Conservation (phyloP, 2,329 filamentous ascomycete species). For the Lachnellula arida region DNA sequence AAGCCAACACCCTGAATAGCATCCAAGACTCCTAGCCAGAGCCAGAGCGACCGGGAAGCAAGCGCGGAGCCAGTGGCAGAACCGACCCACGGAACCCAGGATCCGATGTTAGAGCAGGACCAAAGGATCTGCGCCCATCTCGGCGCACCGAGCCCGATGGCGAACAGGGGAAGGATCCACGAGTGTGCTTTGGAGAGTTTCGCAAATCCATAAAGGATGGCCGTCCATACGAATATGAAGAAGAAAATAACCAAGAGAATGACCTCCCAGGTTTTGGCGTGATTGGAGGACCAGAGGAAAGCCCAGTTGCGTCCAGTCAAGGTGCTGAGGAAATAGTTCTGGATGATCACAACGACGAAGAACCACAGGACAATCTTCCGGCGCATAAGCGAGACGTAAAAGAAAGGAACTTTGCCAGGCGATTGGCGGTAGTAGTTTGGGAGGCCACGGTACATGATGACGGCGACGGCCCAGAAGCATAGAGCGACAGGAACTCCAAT, state of each 20-base stretch:
- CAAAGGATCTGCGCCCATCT: constrained; percentile 66
- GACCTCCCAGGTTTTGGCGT: constrained; percentile 52
- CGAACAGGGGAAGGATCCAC: constrained; percentile 64
- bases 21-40: constrained; percentile 64
- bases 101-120: constrained; percentile 55
- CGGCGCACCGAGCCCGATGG: constrained; percentile 60
- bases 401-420: constrained; percentile 59
- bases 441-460: constrained; percentile 54
- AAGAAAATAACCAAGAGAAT: constrained; percentile 51
- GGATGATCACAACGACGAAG: constrained; percentile 57
- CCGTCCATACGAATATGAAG: constrained; percentile 52
- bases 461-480: constrained; percentile 52
- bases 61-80: constrained; percentile 50
- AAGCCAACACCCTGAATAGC: constrained; percentile 61
- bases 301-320: constrained; percentile 61
- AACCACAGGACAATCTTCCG: constrained; percentile 66
- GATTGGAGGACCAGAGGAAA: constrained; percentile 32
- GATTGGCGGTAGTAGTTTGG: constrained; percentile 62
- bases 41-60: constrained; percentile 52
- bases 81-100: constrained; percentile 58
- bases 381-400: constrained; percentile 57
- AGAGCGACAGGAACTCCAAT: constrained; percentile 54
- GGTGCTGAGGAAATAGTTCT: constrained; percentile 65
- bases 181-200: constrained; percentile 54
- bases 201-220: constrained; percentile 47